These are phyloP conservation scores for Pterocarpus macrocarpus DNA, from an alignment of 306 rosid species.

Conservation along the genomic window DNA sequence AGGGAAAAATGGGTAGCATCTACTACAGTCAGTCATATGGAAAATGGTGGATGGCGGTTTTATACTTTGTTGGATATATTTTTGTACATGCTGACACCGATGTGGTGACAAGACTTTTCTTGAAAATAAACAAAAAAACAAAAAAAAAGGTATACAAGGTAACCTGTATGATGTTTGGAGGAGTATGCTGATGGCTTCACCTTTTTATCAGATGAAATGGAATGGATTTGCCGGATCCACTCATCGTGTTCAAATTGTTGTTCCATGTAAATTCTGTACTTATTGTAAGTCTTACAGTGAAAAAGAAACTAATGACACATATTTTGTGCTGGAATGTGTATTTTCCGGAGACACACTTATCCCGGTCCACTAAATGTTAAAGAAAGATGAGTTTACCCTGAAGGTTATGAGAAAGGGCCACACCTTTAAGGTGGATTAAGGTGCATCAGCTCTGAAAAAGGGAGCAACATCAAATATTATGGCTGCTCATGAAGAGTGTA, in stretches of 20 bases:
- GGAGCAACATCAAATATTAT: no score
- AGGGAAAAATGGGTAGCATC: constrained; percentile 28
- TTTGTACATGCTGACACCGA: not conserved
- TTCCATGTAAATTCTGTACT: constrained; percentile 20
- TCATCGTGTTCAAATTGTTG: constrained; percentile 9
- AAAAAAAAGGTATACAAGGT: not conserved
- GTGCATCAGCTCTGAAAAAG: no score
- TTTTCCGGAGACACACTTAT: no score
- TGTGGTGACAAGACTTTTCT: not conserved
- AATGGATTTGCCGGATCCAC: not conserved
- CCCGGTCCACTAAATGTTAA: no score
- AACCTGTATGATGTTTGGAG: constrained; percentile 18
- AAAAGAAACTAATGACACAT: constrained; percentile 29
- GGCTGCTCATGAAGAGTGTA: no score
- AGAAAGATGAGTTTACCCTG: no score
- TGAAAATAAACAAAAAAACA: not conserved
- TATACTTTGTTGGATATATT: constrained; percentile 32
- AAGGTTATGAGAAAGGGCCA: no score
- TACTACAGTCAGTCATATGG: constrained; percentile 20
- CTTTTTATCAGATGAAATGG: constrained; percentile 18
- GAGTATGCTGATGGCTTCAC: constrained; percentile 30
- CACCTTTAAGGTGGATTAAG: no score
- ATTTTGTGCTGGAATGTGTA: not conserved
- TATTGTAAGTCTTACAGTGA: constrained; percentile 14
- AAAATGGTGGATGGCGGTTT: constrained; percentile 26